phyloP scores from a whole-genome alignment of 2,329 filamentous ascomycete genomes.

The Clarireedia paspali region DNA sequence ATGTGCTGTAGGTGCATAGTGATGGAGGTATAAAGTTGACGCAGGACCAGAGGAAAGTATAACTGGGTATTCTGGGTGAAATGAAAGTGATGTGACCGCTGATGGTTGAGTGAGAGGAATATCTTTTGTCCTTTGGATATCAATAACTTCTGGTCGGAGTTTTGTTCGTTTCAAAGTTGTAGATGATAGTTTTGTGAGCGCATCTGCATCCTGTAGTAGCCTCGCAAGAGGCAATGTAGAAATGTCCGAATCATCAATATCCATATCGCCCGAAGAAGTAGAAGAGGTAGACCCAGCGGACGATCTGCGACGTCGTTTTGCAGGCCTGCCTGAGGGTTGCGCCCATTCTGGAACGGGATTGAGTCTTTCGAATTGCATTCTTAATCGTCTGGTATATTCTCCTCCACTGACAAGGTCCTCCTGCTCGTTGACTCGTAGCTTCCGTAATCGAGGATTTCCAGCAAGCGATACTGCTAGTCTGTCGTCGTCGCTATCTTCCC shows the following conservation, averaged over 20 bases:
- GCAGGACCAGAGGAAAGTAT: conserved; percentile 84
- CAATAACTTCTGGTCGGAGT: conserved; percentile 77
- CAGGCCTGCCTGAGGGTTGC: conserved; percentile 40
- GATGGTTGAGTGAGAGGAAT: conserved; percentile 72
- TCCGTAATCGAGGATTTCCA: conserved; percentile 66
- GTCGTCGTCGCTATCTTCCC: conserved; percentile 96
- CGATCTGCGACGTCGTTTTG: conserved; percentile 43
- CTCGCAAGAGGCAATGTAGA: conserved; percentile 70
- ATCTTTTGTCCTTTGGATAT: conserved; percentile 84
- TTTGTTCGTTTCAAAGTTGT: conserved; percentile 55
- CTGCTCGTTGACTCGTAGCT: conserved; percentile 69
- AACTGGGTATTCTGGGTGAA: conserved; percentile 84
- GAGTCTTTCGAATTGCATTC: conserved; percentile 63
- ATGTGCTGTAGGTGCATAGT: conserved; percentile 68
- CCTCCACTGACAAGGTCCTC: conserved; percentile 83
- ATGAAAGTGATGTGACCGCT: conserved; percentile 73
- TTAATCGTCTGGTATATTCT: conserved; percentile 75
- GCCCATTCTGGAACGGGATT: conserved; percentile 57
- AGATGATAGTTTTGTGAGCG: conserved; percentile 44
- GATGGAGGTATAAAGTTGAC: conserved; percentile 80
- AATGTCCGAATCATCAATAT: conserved; percentile 49
- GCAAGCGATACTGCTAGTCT: conserved; percentile 76
- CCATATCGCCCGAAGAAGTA: conserved; percentile 37
- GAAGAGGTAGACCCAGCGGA: conserved; percentile 38
- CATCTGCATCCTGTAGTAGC: conserved; percentile 67